These are phyloP conservation scores for Candida pseudofarinosa DNA, from an alignment of 805 yeast species.

Conservation along the genomic window DNA sequence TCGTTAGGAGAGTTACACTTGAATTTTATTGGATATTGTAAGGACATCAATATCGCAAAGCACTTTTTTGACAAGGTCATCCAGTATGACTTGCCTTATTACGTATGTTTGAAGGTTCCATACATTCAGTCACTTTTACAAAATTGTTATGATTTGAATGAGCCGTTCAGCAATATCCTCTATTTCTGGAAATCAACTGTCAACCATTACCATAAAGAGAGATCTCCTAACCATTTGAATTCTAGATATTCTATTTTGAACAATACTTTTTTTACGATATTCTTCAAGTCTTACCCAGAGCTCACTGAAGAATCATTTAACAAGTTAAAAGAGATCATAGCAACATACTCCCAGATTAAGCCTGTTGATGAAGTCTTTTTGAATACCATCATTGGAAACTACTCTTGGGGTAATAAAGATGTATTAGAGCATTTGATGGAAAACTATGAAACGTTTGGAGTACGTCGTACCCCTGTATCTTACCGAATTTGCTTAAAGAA, in stretches of 20 bases:
- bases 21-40: slow-evolving; percentile 72
- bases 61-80: slow-evolving; percentile 73
- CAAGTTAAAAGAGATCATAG: slow-evolving; percentile 54
- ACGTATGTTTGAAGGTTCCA: slow-evolving; percentile 67
- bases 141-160: slow-evolving; percentile 55
- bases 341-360: slow-evolving; percentile 52
- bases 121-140: slow-evolving; percentile 60
- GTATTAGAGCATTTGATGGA: slow-evolving; percentile 61
- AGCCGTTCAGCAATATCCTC: slow-evolving; percentile 54
- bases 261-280: slow-evolving; percentile 62
- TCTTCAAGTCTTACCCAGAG: slow-evolving; percentile 55
- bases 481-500: slow-evolving; percentile 71
- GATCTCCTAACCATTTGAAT: slow-evolving; percentile 50
- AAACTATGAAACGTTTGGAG: slow-evolving; percentile 54
- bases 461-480: slow-evolving; percentile 63
- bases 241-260: slow-evolving; percentile 71
- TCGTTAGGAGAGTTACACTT: slow-evolving; percentile 71
- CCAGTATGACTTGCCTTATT: slow-evolving; percentile 66
- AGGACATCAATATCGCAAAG: slow-evolving; percentile 66
- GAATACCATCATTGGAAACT: slow-evolving; percentile 67
- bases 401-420: slow-evolving; percentile 63
- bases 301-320: slow-evolving; percentile 52
- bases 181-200: slow-evolving; percentile 62
- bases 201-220: slow-evolving; percentile 43
- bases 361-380: slow-evolving; percentile 76